Percentiles rank a stretch among this genome's conserved stretches.
phyloP scores from a whole-genome alignment of 1,284 basidiomycete species.

The Pyrrhoderma noxium region DNA sequence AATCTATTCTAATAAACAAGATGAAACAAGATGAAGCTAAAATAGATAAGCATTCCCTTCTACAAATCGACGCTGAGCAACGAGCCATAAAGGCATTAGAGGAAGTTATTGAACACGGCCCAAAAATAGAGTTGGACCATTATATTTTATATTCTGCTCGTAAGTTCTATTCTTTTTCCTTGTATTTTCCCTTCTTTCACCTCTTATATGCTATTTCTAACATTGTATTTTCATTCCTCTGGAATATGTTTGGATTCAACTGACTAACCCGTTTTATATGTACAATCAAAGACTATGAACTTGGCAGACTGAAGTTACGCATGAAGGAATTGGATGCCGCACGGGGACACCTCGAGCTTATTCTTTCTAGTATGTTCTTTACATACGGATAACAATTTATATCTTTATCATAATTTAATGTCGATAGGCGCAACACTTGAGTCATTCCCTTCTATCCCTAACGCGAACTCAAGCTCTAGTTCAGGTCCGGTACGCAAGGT shows the following conservation, averaged over 20 bases:
- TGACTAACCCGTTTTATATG: no score
- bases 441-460: no score
- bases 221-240: no score
- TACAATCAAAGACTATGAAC: conserved; percentile 71
- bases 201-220: background rate
- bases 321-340: conserved; percentile 53
- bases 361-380: conserved; percentile 34
- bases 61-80: conserved; percentile 4
- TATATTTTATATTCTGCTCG: conserved; percentile 34
- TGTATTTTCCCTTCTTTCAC: background rate
- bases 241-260: no score
- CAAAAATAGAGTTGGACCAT: conserved; percentile 37
- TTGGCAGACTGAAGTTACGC: conserved; percentile 63
- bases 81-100: conserved; percentile 18
- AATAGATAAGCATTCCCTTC: background rate
- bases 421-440: no score
- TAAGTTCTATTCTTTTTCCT: conserved; percentile 7
- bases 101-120: conserved; percentile 34
- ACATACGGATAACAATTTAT: background rate
- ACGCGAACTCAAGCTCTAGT: no score
- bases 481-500: no score
- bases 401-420: no score
- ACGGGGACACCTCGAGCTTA: conserved; percentile 59
- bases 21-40: background rate
- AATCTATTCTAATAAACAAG: background rate